A percentile compares a stretch with the other conserved stretches of the same genome.
phyloP scores from a whole-genome alignment of 176 grass and related monocot species.

The Avena sativa region DNA sequence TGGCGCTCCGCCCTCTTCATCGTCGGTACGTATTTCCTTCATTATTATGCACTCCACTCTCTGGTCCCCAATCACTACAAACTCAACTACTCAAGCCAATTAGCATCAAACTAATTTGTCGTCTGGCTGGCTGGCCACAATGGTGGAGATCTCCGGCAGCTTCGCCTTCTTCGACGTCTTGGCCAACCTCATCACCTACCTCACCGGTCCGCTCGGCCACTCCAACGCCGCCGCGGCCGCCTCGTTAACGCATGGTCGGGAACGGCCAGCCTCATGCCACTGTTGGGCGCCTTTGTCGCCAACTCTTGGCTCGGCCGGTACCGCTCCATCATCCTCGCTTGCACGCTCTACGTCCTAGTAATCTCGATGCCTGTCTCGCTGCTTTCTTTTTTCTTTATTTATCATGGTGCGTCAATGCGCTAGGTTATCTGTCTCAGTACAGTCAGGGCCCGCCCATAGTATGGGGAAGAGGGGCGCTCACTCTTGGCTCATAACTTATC shows the following conservation, averaged over 20 bases:
- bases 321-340: conserved; percentile 51
- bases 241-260: conserved; percentile 61
- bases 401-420: too few relatives aligned
- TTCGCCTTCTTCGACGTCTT: conserved; percentile 66
- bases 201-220: conserved; percentile 58
- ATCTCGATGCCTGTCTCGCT: too few relatives aligned
- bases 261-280: conserved; percentile 45
- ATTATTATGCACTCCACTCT: too few relatives aligned
- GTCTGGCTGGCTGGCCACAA: not conserved
- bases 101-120: too few relatives aligned
- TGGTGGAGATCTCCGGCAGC: conserved; percentile 58
- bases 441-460: too few relatives aligned
- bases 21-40: conserved; percentile 37
- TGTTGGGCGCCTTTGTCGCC: conserved; percentile 68
- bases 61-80: not conserved
- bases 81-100: too few relatives aligned
- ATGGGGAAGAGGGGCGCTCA: too few relatives aligned
- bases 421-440: too few relatives aligned
- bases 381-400: too few relatives aligned
- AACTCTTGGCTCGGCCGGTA: conserved; percentile 65
- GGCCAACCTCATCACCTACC: conserved; percentile 67
- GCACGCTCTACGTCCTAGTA: conserved; percentile 51
- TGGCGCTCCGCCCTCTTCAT: conserved; percentile 68
- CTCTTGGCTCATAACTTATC: too few relatives aligned
- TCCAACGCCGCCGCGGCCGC: conserved; percentile 68